These are phyloP conservation scores for Cyclotella distinguenda DNA, from an alignment of 108 stramenopile genomes.

Conservation along the genomic window DNA sequence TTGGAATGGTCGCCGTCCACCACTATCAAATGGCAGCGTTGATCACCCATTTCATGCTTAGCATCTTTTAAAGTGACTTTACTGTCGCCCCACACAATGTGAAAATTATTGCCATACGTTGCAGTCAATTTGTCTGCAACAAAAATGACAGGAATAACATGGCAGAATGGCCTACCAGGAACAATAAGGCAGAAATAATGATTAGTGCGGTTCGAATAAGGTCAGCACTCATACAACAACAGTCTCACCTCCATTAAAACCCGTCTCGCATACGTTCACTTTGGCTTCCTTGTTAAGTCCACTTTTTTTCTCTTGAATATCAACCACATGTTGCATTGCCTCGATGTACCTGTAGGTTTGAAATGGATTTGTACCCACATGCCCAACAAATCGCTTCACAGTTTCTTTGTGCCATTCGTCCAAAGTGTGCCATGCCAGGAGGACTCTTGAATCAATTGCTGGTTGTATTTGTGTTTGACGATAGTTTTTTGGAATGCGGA, in stretches of 20 bases:
- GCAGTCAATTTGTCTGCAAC: constrained; percentile 3
- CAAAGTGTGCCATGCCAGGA: constrained; percentile 7
- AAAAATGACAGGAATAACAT: constrained; percentile 20
- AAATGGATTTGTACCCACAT: constrained; percentile 18
- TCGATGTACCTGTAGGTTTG: constrained; percentile 22
- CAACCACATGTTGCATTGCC: constrained; percentile 8
- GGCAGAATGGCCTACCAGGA: constrained; percentile 9
- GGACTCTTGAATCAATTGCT: constrained; percentile 10
- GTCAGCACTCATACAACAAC: neutral
- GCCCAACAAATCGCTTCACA: constrained; percentile 12
- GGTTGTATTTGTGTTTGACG: neutral
- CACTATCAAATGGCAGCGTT: constrained; percentile 17
- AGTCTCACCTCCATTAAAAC: constrained; percentile 12
- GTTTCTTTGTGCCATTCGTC: constrained; percentile 12
- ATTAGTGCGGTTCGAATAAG: no score
- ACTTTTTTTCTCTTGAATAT: neutral
- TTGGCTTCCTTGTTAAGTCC: neutral
- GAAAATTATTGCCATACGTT: constrained; percentile 6
- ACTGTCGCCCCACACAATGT: constrained; percentile 13
- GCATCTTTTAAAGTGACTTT: constrained; percentile 16
- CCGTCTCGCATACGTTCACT: constrained; percentile 18
- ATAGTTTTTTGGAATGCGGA: constrained; percentile 6
- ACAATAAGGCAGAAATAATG: neutral
- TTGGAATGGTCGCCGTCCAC: constrained; percentile 19
- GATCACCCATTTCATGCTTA: neutral